Base-by-base conservation (phyloP, 495 filamentous ascomycete species). In the Letharia columbiana region DNA sequence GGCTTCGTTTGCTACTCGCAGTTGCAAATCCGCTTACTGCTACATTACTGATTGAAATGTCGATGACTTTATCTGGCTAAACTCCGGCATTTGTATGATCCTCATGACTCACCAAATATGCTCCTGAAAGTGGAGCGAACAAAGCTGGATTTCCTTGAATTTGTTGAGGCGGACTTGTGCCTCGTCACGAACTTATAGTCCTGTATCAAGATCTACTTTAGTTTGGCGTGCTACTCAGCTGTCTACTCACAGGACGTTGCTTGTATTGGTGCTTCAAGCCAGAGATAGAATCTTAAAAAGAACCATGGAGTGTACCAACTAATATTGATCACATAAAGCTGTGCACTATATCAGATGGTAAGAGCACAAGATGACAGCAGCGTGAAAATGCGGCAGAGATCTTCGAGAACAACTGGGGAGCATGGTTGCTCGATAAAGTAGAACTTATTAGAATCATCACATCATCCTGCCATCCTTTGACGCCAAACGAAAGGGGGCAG, bases 371-470 rank as follows among this genome's bases (percentile, higher is more conserved):
- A 37, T 57, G 33, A 37, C 5, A 5, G 10, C 20, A 37, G 54
- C 7, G 31, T 57, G 15, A n/a, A 57, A 33, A 39, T 57, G 20
- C 54, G 17, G 4, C 28, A 37, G 8, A 37, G 2, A 9, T 57
- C 54, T 57, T 37, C 54, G 12, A 37, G 33, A 37, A 20, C 3
- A 35, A 57, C 15, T 57, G 33, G 39, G 15, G 33, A 57, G 33
- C 6, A 17, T 57, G 54, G 18, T 37, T 57, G 17, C 12, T 57
- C 13, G 54, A 20, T 12, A n/a, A 37, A 57, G 13, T n/a, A 60
- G 63, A 65, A 44, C 44, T 13, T 59, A 65, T 56, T 50, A 65
- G 42, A 35, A 31, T 49, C 23, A 60, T 28, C 23, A n/a, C 31
- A 40, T 40, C 23, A 60, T 33, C 42, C 18, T 45, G 28, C 57